These are phyloP conservation scores for Colletotrichum acutatum DNA, from an alignment of 2,329 filamentous ascomycete species.

Conservation along the genomic window DNA sequence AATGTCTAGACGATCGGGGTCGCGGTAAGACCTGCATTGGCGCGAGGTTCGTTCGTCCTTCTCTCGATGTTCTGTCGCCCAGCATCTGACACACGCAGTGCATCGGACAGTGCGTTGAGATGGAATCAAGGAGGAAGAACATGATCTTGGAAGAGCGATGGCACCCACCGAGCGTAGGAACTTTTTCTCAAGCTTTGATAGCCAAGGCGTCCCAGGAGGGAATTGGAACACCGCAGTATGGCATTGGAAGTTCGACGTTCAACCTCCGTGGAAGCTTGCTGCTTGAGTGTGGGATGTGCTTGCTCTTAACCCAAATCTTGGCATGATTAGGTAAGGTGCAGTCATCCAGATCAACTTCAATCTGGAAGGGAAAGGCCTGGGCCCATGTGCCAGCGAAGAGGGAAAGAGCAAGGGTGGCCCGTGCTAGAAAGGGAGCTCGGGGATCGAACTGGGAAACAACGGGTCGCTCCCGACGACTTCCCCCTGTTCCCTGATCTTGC, in stretches of 20 bases:
- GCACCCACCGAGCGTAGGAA: neutral
- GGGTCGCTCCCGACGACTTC: slow-evolving; percentile 26
- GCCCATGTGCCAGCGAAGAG: neutral
- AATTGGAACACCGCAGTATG: neutral
- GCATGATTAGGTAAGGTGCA: neutral
- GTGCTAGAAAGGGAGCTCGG: slow-evolving; percentile 11
- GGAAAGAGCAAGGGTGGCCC: neutral
- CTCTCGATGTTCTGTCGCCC: neutral
- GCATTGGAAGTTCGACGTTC: neutral
- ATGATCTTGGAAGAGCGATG: neutral
- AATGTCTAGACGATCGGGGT: slow-evolving; percentile 1
- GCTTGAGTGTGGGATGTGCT: no score
- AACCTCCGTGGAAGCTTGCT: neutral
- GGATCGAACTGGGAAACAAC: slow-evolving; percentile 30
- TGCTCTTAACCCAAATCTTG: neutral
- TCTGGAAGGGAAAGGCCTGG: neutral
- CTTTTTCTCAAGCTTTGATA: slow-evolving; percentile 8
- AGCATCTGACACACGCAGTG: slow-evolving; percentile 4
- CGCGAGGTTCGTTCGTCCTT: slow-evolving; percentile 7
- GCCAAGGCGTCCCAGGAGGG: slow-evolving; percentile 6
- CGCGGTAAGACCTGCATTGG: slow-evolving; percentile 2
- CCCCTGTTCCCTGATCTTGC: slow-evolving; percentile 14
- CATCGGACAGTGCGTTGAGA: neutral
- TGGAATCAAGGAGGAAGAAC: neutral
- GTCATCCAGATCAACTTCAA: neutral